Evolutionary conservation across 345 rosid genomes (phyloP).

Genomic region (Salix dunnii): DNA sequence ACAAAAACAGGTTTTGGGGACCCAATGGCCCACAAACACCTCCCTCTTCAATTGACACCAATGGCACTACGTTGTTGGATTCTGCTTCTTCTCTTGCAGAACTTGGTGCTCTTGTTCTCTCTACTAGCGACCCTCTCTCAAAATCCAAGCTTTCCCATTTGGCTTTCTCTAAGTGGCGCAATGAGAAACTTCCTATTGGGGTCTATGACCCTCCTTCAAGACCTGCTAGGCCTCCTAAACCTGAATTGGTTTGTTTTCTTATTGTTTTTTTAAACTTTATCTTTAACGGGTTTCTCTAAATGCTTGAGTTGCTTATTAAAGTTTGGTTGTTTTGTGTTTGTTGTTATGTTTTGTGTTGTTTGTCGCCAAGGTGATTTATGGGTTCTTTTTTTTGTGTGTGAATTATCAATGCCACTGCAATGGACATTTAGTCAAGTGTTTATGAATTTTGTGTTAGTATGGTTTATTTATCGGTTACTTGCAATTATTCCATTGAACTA

Average conservation of each 20-base stretch:
- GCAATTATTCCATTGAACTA: background rate
- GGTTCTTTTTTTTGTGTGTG: background rate
- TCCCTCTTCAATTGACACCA: background rate
- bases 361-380: no score
- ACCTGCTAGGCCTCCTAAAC: constrained; percentile 74
- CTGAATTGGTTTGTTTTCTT: constrained; percentile 53
- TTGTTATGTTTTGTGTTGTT: background rate
- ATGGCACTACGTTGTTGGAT: constrained; percentile 16
- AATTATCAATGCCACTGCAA: background rate
- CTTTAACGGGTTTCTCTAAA: background rate
- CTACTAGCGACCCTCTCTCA: constrained; percentile 57
- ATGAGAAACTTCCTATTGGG: constrained; percentile 59
- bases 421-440: background rate
- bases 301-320: background rate
- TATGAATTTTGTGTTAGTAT: background rate
- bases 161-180: constrained; percentile 72
- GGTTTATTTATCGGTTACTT: background rate
- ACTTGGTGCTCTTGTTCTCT: constrained; percentile 78
- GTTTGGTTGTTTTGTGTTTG: background rate
- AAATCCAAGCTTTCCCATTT: constrained; percentile 73
- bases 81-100: constrained; percentile 78
- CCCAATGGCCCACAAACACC: constrained; percentile 51
- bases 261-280: background rate
- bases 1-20: constrained; percentile 75
- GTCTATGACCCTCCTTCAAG: constrained; percentile 51